Percentiles rank a stretch among this genome's conserved stretches.
Conservation (phyloP, 768 basidiomycete species). For the Suillus paluster region DNA sequence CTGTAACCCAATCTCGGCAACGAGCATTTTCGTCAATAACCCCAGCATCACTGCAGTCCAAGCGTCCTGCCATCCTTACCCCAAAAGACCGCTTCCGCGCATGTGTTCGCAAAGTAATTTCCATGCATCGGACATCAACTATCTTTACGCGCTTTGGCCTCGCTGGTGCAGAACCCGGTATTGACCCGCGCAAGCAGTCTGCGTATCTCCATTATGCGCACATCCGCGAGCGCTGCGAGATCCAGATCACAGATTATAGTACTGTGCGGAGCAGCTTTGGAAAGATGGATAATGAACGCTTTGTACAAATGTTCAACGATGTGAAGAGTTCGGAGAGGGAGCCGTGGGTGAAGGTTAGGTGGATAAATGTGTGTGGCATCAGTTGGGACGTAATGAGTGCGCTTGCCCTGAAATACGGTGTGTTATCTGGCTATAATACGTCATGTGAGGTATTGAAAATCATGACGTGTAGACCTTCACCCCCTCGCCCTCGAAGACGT, state of each 20-base stretch:
- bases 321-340: slow-evolving; percentile 49
- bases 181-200: slow-evolving; percentile 65
- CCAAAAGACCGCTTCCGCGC: slow-evolving; percentile 58
- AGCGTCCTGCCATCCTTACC: slow-evolving; percentile 21
- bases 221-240: slow-evolving; percentile 62
- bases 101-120: slow-evolving; percentile 64
- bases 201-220: slow-evolving; percentile 60
- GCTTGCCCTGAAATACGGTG: slow-evolving; percentile 66
- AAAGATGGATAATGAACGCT: slow-evolving; percentile 63
- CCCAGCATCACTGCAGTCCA: slow-evolving; percentile 5
- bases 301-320: slow-evolving; percentile 58
- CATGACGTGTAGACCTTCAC: slow-evolving; percentile 55
- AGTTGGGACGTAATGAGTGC: slow-evolving; percentile 77
- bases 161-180: slow-evolving; percentile 72
- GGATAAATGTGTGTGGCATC: slow-evolving; percentile 73
- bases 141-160: slow-evolving; percentile 36
- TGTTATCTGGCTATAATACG: slow-evolving; percentile 30
- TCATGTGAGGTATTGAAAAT: slow-evolving; percentile 15
- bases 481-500: slow-evolving; percentile 76
- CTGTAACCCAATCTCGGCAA: slow-evolving; percentile 2
- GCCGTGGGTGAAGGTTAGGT: slow-evolving; percentile 70
- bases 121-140: slow-evolving; percentile 57
- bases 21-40: background rate
- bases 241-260: slow-evolving; percentile 72
- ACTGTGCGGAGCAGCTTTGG: slow-evolving; percentile 54